Percentiles rank a stretch among this genome's conserved stretches.
phyloP scores from a whole-genome alignment of 768 basidiomycete species.

The Boletus rubroflammeus region DNA sequence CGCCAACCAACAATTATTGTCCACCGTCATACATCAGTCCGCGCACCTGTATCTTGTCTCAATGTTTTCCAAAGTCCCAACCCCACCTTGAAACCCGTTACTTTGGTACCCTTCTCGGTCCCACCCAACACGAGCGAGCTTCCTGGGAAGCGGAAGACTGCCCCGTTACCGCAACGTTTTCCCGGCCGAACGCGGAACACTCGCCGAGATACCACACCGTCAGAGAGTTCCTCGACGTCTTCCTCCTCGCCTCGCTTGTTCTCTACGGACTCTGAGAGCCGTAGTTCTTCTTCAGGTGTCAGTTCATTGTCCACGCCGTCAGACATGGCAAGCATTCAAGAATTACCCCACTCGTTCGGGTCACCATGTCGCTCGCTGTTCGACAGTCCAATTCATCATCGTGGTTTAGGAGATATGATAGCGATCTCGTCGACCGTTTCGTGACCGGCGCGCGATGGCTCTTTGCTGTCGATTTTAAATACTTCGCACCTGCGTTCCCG shows the following conservation, averaged over 20 bases:
- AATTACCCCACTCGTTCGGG: neutral
- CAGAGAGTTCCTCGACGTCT: slow-evolving; percentile 7
- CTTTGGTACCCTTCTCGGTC: slow-evolving; percentile 3
- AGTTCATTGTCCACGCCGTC: slow-evolving; percentile 1
- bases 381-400: neutral
- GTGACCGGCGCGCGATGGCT: neutral
- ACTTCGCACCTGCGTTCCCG: too few species aligned
- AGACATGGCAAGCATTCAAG: neutral
- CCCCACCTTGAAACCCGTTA: neutral
- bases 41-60: neutral
- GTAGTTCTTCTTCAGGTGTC: slow-evolving; percentile 1
- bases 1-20: neutral
- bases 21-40: neutral
- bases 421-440: neutral
- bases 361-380: neutral
- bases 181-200: neutral
- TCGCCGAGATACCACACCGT: slow-evolving; percentile 1
- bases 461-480: neutral
- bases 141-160: neutral
- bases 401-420: neutral
- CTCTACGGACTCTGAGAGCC: neutral
- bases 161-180: slow-evolving; percentile 7
- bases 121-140: neutral
- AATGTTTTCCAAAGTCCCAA: slow-evolving; percentile 2
- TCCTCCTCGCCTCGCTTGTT: slow-evolving; percentile 1